phyloP scores from a whole-genome alignment of 441 rosid genomes.

The Arabidopsis hybrid region DNA sequence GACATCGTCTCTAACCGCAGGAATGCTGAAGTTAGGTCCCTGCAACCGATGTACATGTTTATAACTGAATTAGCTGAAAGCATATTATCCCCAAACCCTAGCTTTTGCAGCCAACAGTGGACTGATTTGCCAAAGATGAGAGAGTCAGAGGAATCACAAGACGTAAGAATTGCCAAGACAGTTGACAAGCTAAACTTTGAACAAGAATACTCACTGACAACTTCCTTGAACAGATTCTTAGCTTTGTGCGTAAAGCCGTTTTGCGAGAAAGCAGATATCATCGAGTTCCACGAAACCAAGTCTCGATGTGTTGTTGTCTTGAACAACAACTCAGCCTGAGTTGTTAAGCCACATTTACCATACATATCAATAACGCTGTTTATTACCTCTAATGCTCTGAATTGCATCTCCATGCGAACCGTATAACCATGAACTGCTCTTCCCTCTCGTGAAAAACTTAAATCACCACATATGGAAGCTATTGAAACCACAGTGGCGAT shows the following conservation, averaged over 20 bases:
- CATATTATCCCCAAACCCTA: conserved; percentile 52
- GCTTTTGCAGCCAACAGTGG: conserved; percentile 62
- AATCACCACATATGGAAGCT: conserved; percentile 49
- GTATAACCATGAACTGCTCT: conserved; percentile 52
- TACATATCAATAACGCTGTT: conserved; percentile 55
- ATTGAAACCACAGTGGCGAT: conserved; percentile 48
- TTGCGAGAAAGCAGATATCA: conserved; percentile 51
- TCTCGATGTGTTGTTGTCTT: conserved; percentile 42
- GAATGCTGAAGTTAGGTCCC: conserved; percentile 51
- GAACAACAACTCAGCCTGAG: conserved; percentile 50
- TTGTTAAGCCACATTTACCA: conserved; percentile 46
- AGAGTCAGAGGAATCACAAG: conserved; percentile 53
- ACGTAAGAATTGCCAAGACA: conserved; percentile 58
- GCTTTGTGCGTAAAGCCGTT: conserved; percentile 49
- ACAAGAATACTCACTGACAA: conserved; percentile 40
- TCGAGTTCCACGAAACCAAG: conserved; percentile 58
- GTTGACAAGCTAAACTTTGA: conserved; percentile 54
- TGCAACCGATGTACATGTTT: conserved; percentile 55
- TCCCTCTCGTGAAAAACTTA: conserved; percentile 49
- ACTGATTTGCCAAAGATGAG: conserved; percentile 59
- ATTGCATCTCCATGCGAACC: conserved; percentile 48
- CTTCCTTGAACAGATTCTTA: conserved; percentile 56
- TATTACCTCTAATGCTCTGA: conserved; percentile 34
- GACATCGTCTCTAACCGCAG: conserved; percentile 42
- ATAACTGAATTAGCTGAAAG: conserved; percentile 52